A percentile compares a stretch with the other conserved stretches of the same genome.
These are phyloP conservation scores for Epicoccum nigrum DNA, from an alignment of 2,329 filamentous ascomycete genomes.

Conservation along the genomic window DNA sequence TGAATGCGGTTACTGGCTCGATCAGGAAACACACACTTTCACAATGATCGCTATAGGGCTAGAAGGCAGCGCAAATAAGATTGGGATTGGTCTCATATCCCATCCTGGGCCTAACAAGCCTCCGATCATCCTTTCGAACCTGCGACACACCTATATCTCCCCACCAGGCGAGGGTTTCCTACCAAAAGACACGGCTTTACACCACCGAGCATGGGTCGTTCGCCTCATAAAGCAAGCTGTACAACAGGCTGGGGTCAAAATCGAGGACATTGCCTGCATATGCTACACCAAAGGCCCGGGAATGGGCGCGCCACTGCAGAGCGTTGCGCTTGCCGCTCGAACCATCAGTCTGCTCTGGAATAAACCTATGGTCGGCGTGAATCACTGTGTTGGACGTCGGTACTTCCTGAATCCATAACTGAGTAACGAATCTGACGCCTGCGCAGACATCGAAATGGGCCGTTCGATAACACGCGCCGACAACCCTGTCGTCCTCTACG, in stretches of 20 bases:
- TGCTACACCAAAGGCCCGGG: constrained; percentile 96
- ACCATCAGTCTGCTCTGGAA: constrained; percentile 83
- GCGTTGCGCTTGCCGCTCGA: constrained; percentile 83
- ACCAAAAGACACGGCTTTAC: constrained; percentile 91
- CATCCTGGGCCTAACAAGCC: constrained; percentile 63
- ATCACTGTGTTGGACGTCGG: constrained; percentile 90
- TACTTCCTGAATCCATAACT: constrained; percentile 3
- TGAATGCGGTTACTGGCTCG: constrained; percentile 15
- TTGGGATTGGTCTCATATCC: constrained; percentile 89
- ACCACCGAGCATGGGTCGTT: constrained; percentile 88
- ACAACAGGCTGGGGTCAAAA: constrained; percentile 62
- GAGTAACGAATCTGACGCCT: not conserved
- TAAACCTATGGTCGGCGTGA: constrained; percentile 90
- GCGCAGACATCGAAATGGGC: constrained; percentile 92
- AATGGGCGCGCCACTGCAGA: constrained; percentile 92
- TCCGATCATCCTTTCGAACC: constrained; percentile 78
- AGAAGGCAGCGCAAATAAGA: constrained; percentile 97
- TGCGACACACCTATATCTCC: constrained; percentile 90
- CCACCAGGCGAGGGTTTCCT: constrained; percentile 94
- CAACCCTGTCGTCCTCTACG: constrained; percentile 95
- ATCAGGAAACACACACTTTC: constrained; percentile 5
- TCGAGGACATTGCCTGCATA: constrained; percentile 79
- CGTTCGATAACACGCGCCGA: constrained; percentile 85
- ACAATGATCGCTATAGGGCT: constrained; percentile 72
- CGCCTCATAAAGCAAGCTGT: constrained; percentile 81